These are phyloP conservation scores for Solanum sparsipilum DNA, from an alignment of 257 asterid species.

Conservation along the genomic window DNA sequence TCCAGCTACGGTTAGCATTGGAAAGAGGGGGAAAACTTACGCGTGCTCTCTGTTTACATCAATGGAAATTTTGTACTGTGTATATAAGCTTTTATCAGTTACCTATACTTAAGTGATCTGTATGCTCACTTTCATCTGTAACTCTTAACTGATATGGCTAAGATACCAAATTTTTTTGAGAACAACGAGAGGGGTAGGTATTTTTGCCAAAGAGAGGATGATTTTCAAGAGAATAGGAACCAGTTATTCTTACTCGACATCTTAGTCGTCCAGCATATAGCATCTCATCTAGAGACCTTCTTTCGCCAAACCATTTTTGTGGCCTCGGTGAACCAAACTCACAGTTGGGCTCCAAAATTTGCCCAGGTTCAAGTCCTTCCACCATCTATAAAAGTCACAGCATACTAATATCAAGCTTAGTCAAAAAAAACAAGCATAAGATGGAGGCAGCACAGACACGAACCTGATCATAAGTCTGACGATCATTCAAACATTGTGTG, in stretches of 20 bases:
- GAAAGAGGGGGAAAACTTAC: neutral
- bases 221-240: neutral
- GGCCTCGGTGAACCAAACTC: neutral
- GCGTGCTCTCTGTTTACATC: neutral
- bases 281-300: constrained; percentile 6
- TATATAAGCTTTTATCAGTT: neutral
- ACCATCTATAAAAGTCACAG: neutral
- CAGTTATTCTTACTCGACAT: constrained; percentile 6
- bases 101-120: neutral
- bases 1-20: neutral
- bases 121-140: neutral
- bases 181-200: neutral
- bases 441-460: neutral
- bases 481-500: neutral
- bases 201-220: neutral
- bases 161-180: neutral
- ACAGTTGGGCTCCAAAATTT: neutral
- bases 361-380: neutral
- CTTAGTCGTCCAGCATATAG: neutral
- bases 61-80: neutral
- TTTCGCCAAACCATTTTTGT: neutral
- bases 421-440: neutral
- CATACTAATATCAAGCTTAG: neutral
- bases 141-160: neutral
- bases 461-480: constrained; percentile 6